Base-by-base conservation (phyloP, 1,284 basidiomycete species). In the Neolentinus lepideus region DNA sequence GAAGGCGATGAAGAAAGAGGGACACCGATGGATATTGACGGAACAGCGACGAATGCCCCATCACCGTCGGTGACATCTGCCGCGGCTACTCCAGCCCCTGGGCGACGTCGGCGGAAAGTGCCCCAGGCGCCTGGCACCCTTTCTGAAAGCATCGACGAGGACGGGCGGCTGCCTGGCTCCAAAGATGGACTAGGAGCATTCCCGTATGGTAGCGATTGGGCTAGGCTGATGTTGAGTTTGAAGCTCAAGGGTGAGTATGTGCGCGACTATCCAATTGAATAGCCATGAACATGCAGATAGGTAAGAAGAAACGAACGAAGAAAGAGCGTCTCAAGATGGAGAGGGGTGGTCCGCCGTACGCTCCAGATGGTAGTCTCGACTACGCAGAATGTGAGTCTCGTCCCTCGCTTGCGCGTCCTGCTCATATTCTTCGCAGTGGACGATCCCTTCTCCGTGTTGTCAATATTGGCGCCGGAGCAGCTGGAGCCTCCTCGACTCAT, bases 241-340 rank as follows among this genome's bases (percentile, higher is more conserved):
- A 90, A 90, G 67, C 68, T 88, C 52, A 88, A 84, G 75, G 86
- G 88, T 84, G 22, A 2, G 47, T 50, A 56, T 26, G 52, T 52
- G 4, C 33, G 3, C 24, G n/a, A 27, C 9, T 9, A 19, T 10
- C 51, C 24, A n/a, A 29, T 52, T 10, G 9, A 14, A 54, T 45
- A 11, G 9, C 36, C 10, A 33, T 54, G 25, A 9, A 12, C 31
- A n/a, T 14, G 27, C 9, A 50, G 12, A 16, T 14, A 90, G 88
- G 85, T 12, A 90, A 89, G 63, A 77, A 80, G 22, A 88, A 88
- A 64, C 80, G 79, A 55, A 90, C 87, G 1, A 90, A 90, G 71
- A 90, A 86, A 62, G 88, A 90, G 61, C 75, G 88, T 12, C 61
- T 90, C 58, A 75, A 84, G 22, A 76, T 89, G 52, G 88, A 90